Percentiles rank a stretch among this genome's conserved stretches.
These are phyloP conservation scores for Erythrophleum fordii DNA, from an alignment of 306 rosid species.

Conservation along the genomic window DNA sequence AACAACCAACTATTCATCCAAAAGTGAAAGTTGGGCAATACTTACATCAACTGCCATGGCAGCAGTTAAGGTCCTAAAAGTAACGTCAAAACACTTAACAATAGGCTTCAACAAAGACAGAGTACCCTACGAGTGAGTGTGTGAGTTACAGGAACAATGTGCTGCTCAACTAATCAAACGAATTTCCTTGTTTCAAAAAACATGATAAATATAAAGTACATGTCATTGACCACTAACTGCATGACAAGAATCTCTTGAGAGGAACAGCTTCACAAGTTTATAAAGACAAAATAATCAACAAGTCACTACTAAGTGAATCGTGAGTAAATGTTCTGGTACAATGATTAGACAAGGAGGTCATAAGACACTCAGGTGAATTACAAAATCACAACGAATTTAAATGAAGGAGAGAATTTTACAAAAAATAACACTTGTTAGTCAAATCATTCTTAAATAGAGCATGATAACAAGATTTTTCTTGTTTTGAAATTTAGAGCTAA, in stretches of 20 bases:
- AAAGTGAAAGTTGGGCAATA: conserved; percentile 19
- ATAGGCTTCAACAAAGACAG: neutral
- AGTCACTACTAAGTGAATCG: conserved; percentile 16
- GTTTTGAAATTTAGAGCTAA: conserved; percentile 93
- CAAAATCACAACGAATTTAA: conserved; percentile 3
- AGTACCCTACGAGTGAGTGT: neutral
- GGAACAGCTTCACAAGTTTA: conserved; percentile 29
- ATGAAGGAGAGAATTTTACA: neutral
- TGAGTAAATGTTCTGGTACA: neutral
- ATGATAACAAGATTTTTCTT: conserved; percentile 47
- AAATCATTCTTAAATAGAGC: conserved; percentile 36
- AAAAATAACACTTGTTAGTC: conserved; percentile 16
- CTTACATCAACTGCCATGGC: neutral
- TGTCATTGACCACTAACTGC: conserved; percentile 17
- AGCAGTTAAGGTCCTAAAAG: neutral
- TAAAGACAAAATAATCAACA: conserved; percentile 27
- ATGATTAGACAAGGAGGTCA: conserved; percentile 26
- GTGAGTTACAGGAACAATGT: neutral
- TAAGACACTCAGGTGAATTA: conserved; percentile 19
- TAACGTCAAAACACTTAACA: conserved; percentile 12
- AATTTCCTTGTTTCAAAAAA: conserved; percentile 28
- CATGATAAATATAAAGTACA: conserved; percentile 27
- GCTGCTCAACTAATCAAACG: conserved; percentile 3
- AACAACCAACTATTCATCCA: conserved; percentile 23
- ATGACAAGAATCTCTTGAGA: conserved; percentile 9